Evolutionary conservation across 768 basidiomycete genomes (phyloP).

Genomic region (Omphalotus guepiniiformis): DNA sequence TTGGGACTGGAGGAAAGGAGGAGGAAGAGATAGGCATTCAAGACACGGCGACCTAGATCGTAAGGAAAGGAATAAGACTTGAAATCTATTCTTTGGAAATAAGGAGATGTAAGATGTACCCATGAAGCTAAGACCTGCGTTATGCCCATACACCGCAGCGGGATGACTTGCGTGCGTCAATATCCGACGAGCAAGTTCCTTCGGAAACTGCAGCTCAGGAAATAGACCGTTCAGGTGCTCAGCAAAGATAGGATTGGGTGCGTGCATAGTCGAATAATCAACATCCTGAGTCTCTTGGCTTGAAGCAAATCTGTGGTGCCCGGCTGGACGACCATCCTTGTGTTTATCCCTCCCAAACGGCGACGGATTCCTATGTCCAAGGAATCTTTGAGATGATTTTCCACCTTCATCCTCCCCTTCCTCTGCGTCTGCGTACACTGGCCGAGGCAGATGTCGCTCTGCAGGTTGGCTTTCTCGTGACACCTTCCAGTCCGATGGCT

Average conservation of each 20-base stretch:
- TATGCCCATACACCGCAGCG: constrained; percentile 64
- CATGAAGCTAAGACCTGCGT: constrained; percentile 66
- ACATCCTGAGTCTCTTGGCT: neutral
- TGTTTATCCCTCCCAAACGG: constrained; percentile 6
- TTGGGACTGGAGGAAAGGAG: constrained; percentile 58
- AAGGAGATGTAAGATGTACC: constrained; percentile 43
- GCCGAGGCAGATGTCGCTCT: neutral
- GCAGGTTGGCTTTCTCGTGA: neutral
- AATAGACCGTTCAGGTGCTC: constrained; percentile 64
- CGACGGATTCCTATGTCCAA: neutral
- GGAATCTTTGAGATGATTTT: neutral
- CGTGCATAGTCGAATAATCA: constrained; percentile 8
- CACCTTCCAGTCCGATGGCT: neutral
- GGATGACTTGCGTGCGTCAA: constrained; percentile 78
- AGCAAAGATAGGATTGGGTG: constrained; percentile 27
- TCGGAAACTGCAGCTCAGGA: constrained; percentile 62
- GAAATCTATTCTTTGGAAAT: no score
- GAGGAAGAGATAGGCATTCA: constrained; percentile 71
- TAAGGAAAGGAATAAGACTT: neutral
- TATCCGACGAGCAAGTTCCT: constrained; percentile 65
- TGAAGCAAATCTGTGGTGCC: neutral
- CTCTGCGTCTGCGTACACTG: constrained; percentile 6
- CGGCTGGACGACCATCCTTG: neutral
- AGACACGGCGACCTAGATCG: constrained; percentile 65
- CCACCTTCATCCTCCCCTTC: constrained; percentile 2